Evolutionary conservation across 2,329 filamentous ascomycete species (phyloP), one percentile per base, ranked within the genome.

Genomic region (Fusarium siculi): DNA sequence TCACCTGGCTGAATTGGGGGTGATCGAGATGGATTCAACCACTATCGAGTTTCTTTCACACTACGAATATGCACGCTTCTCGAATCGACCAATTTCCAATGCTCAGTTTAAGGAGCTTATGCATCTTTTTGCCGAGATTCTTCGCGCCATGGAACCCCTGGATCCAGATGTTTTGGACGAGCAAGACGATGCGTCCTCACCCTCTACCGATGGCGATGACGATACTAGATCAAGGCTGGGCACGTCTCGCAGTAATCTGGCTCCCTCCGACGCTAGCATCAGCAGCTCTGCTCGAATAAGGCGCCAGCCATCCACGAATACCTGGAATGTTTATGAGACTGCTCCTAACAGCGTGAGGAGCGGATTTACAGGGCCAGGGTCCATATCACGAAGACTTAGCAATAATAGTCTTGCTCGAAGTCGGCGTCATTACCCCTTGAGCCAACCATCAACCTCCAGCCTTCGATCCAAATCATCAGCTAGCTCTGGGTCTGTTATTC

Each of bases 41-140:
- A 91, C 80, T 74, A 86, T 73, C 80, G 90, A 80, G 71, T 99
- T 98, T 79, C 83, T 98, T 25, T 82, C 87, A 2, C 84, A 89
- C 25, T 99, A 98, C 82, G 96, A 98, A 83, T 86, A 89, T 64
- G 94, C 95, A 6, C 91, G 96, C 44, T 99, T 97, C 83, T 95
- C 93, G 4, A 89, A 88, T 0, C 84, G 86, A 9, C 88, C 92
- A 2, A 84, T 97, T 8, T 88, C 89, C 6, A 92, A 95, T 74
- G 78, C 82, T 0, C 88, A 92, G 57, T 98, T 99, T 79, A 88
- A 93, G 42, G 84, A 87, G 28, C 85, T 98, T 36, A 98, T 98
- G 94, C 88, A 91, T 63, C 86, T 93, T 32, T 98, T 98, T 81
- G 93, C 95, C 4, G 90, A 93, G 59, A 85, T 98, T 0, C 84